These are phyloP conservation scores for Mucor lusitanicus DNA, from an alignment of 371 early-diverging fungal species.

Conservation along the genomic window DNA sequence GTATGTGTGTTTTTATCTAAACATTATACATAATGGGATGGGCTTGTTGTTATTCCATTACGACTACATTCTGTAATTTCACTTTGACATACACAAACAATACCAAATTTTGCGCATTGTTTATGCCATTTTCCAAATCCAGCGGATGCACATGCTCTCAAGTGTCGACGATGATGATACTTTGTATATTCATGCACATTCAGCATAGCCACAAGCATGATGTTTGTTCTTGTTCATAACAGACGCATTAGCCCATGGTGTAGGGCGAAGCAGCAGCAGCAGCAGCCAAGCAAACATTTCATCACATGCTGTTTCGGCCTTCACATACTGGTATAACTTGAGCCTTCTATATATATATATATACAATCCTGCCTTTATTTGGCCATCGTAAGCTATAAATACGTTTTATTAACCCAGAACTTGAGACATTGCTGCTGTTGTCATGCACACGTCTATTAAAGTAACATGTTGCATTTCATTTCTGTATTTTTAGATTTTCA, in stretches of 20 bases:
- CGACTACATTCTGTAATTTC: neutral
- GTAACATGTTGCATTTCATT: neutral
- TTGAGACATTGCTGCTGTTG: neutral
- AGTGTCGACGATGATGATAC: neutral
- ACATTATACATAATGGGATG: neutral
- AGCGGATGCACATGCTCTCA: neutral
- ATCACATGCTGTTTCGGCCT: neutral
- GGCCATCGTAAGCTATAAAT: neutral
- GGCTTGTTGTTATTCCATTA: neutral
- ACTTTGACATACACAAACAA: neutral
- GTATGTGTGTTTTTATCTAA: neutral
- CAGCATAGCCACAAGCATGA: neutral
- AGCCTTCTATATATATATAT: neutral
- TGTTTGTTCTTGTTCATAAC: neutral
- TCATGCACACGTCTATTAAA: neutral
- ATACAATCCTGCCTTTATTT: neutral
- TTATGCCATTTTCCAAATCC: neutral
- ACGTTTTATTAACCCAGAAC: neutral
- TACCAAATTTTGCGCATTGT: neutral
- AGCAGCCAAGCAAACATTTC: neutral
- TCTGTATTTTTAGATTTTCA: neutral
- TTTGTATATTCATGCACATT: neutral
- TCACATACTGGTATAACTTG: neutral
- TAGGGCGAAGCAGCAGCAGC: neutral
- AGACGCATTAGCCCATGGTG: neutral